Evolutionary conservation across 2,329 filamentous ascomycete species (phyloP).

Genomic region (Gnomoniopsis sp.): DNA sequence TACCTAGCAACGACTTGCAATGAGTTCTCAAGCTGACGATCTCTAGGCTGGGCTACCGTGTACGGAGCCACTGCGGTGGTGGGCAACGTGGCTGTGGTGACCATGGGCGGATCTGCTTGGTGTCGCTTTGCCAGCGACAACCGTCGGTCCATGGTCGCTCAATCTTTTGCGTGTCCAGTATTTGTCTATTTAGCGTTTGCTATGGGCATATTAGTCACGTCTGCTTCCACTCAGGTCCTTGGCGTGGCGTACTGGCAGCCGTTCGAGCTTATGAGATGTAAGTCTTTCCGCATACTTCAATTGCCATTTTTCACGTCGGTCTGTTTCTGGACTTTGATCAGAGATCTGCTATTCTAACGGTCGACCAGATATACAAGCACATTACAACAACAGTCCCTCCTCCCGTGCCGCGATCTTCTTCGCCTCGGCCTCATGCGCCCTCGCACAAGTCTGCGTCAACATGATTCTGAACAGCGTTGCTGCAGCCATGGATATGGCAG

Average conservation of each 20-base stretch:
- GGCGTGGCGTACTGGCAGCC: slow-evolving; percentile 12
- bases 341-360: neutral
- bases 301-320: neutral
- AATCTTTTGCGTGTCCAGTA: slow-evolving; percentile 5
- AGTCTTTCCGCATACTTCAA: neutral
- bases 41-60: slow-evolving; percentile 1
- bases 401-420: slow-evolving; percentile 10
- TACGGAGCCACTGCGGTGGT: slow-evolving; percentile 9
- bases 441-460: slow-evolving; percentile 10
- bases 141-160: slow-evolving; percentile 9
- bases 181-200: slow-evolving; percentile 9
- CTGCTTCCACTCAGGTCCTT: slow-evolving; percentile 3
- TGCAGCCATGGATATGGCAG: slow-evolving; percentile 12
- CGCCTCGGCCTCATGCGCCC: slow-evolving; percentile 5
- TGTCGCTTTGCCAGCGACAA: slow-evolving; percentile 5
- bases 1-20: no score
- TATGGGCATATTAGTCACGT: slow-evolving; percentile 6
- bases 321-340: neutral
- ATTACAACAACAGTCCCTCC: slow-evolving; percentile 5
- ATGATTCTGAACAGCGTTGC: slow-evolving; percentile 12
- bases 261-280: slow-evolving; percentile 1
- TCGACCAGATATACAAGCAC: neutral
- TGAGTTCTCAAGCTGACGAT: neutral
- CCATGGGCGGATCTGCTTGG: slow-evolving; percentile 9
- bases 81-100: slow-evolving; percentile 10